A percentile compares a stretch with the other conserved stretches of the same genome.
Conservation (phyloP, 2,329 filamentous ascomycete genomes). For the Pleomassaria siparia region DNA sequence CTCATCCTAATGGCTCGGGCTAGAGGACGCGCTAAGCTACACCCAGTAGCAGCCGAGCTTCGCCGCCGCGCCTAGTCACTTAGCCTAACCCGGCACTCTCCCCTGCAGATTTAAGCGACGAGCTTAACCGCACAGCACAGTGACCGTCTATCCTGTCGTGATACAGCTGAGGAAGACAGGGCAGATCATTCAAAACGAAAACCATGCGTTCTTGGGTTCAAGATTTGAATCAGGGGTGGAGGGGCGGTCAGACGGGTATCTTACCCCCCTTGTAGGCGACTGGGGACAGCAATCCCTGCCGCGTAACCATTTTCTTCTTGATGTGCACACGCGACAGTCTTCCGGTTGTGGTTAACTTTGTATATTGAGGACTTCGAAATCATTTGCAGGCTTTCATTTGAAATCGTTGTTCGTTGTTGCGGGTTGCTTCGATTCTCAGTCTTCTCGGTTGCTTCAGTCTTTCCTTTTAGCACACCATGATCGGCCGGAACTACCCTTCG, state of each 20-base stretch:
- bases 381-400: too few relatives aligned
- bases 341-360: background rate
- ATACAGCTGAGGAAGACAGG: background rate
- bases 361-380: background rate
- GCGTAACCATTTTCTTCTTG: background rate
- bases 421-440: background rate
- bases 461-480: conserved; percentile 9
- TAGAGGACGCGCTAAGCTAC: too few relatives aligned
- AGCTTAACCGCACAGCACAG: background rate
- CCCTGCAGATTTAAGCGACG: background rate
- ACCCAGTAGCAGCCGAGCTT: too few relatives aligned
- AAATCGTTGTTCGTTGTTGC: background rate
- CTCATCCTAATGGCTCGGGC: too few relatives aligned
- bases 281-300: background rate
- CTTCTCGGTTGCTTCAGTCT: background rate
- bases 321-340: background rate
- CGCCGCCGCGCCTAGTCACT: too few relatives aligned
- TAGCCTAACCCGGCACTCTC: background rate
- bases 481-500: conserved; percentile 5
- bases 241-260: too few relatives aligned
- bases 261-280: too few relatives aligned
- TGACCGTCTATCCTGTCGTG: background rate
- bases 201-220: background rate
- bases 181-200: background rate
- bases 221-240: background rate